phyloP scores from a whole-genome alignment of 352 stramenopile genomes.

The Phytopythium helicoides region DNA sequence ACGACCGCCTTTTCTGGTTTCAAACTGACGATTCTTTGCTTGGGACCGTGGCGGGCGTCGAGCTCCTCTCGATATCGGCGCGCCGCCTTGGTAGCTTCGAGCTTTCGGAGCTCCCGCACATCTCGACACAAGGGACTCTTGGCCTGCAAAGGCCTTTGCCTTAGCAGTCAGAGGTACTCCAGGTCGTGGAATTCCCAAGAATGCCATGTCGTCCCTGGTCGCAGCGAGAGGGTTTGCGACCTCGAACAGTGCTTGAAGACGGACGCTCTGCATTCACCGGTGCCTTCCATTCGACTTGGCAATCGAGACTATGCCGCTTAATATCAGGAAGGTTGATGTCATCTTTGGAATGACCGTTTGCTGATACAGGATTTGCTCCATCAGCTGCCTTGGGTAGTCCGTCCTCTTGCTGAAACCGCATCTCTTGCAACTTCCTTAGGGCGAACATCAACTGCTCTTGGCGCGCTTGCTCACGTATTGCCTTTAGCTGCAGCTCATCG shows the following conservation, averaged over 20 bases:
- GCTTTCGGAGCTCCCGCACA: conserved; percentile 39
- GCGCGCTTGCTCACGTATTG: conserved; percentile 30
- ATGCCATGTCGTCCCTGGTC: background rate
- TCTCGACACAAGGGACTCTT: conserved; percentile 39
- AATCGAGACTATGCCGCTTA: background rate
- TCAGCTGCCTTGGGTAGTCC: background rate
- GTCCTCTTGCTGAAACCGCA: conserved; percentile 20
- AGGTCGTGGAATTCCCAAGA: conserved; percentile 35
- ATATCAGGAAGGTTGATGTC: background rate
- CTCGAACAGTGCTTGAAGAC: conserved; percentile 1
- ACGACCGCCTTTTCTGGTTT: background rate
- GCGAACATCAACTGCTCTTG: conserved; percentile 40
- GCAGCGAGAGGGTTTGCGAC: background rate
- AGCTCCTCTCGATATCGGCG: conserved; percentile 37
- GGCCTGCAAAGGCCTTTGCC: conserved; percentile 37
- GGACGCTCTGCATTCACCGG: conserved; percentile 23
- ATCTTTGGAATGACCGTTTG: background rate
- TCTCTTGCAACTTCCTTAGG: conserved; percentile 39
- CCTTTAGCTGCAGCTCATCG: conserved; percentile 15
- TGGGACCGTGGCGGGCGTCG: conserved; percentile 10
- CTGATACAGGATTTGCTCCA: background rate
- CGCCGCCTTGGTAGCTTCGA: conserved; percentile 42
- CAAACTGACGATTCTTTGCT: no score
- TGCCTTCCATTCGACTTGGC: conserved; percentile 33
- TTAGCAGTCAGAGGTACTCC: conserved; percentile 46